Base-by-base conservation (phyloP, 169 alveolate species). In the Perkinsus olseni region DNA sequence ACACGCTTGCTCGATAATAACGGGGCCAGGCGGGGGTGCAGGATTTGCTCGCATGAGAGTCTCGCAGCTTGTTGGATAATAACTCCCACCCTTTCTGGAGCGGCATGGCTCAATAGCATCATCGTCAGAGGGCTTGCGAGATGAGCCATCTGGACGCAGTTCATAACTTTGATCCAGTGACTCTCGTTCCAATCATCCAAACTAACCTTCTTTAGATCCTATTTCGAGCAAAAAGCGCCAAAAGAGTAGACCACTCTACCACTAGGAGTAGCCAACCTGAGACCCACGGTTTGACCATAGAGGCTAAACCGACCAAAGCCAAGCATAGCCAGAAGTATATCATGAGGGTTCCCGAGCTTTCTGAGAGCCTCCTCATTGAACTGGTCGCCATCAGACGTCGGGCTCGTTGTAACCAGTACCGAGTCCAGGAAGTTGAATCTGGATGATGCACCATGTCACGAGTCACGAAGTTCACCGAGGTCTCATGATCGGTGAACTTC, bases 371-470 rank as follows among this genome's bases (percentile, higher is more conserved):
- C 17, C 17, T 62, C 82, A 62, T 62, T 24, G 82, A 6, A 62
- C 17, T 62, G 82, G 82, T 62, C 82, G 82, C 17, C 82, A 62
- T 13, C 82, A 62, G 82, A 62, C 82, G 28, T 62, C 82, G 82
- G 82, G 82, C 82, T 6, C 82, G 82, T 6, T 62, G 82, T 62
- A 62, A 62, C 31, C 82, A 62, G 31, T 13, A 62, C 82, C 82
- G 82, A 62, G 82, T 62, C 31, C 82, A 62, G 34, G 17, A 62
- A 62, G 17, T 62, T 62, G 17, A 62, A 62, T 24, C 17, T 24
- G 82, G 82, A 62, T 62, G 82, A 62, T 62, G 82, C 82, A 62
- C 82, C 82, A 62, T 62, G 82, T 62, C n/a, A n/a, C n/a, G n/a
- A n/a, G n/a, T n/a, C n/a, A n/a, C n/a, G n/a, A n/a, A n/a, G n/a